Conservation (phyloP, 2,329 filamentous ascomycete species). For the Allantophomopsis lycopodina region DNA sequence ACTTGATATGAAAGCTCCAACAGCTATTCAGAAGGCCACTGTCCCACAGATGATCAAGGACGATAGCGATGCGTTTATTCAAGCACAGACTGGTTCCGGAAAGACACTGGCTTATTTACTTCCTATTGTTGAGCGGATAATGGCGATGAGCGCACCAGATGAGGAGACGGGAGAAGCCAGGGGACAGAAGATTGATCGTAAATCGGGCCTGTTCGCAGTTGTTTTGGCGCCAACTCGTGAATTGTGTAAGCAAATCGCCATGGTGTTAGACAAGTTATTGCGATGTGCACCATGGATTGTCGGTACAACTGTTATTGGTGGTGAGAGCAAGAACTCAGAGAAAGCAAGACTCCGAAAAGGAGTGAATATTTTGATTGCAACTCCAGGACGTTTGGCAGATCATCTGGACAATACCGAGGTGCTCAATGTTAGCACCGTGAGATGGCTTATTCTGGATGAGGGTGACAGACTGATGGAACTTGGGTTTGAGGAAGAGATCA, state of each 20-base stretch:
- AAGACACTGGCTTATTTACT: constrained; percentile 95
- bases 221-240: constrained; percentile 91
- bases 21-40: constrained; percentile 85
- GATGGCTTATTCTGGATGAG: constrained; percentile 92
- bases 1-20: constrained; percentile 79
- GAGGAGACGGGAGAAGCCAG: constrained; percentile 29
- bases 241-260: constrained; percentile 83
- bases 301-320: constrained; percentile 66
- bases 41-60: constrained; percentile 68
- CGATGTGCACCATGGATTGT: constrained; percentile 92
- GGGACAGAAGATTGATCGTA: constrained; percentile 51
- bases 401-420: constrained; percentile 88
- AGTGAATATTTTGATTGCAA: constrained; percentile 89
- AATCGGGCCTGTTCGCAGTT: constrained; percentile 86
- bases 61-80: constrained; percentile 85
- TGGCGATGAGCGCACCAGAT: constrained; percentile 52
- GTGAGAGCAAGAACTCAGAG: constrained; percentile 63
- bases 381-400: constrained; percentile 80
- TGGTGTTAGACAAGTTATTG: constrained; percentile 72
- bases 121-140: constrained; percentile 79
- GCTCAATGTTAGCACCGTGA: constrained; percentile 73
- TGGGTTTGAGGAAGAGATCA: constrained; percentile 89
- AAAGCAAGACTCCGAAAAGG: constrained; percentile 91
- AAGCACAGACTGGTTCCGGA: constrained; percentile 93
- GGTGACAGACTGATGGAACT: constrained; percentile 97